Percentiles rank a stretch among this genome's conserved stretches.
Conservation (phyloP, 352 stramenopile species). For the Globisporangium ultimum region DNA sequence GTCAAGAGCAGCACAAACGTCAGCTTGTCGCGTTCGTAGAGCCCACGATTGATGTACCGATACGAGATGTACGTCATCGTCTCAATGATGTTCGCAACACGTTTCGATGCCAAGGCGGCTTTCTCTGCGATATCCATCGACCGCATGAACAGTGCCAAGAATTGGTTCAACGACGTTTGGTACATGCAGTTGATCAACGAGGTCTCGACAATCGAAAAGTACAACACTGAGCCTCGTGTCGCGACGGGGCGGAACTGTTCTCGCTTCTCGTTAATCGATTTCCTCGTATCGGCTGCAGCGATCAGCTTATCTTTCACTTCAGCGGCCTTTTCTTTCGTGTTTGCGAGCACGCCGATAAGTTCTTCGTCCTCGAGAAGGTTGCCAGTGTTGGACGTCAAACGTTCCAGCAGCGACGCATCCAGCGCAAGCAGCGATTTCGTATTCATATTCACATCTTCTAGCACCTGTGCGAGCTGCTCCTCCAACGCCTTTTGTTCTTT, state of each 20-base stretch:
- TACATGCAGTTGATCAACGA: conserved; percentile 99
- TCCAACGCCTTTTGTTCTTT: conserved; percentile 98
- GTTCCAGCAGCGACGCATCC: conserved; percentile 95
- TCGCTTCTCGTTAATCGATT: conserved; percentile 97
- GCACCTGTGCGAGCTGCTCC: conserved; percentile 97
- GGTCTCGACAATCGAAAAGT: conserved; percentile 99
- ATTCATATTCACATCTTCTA: conserved; percentile 98
- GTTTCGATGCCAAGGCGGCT: conserved; percentile 95
- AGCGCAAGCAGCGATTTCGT: conserved; percentile 96
- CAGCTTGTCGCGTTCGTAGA: conserved; percentile 98
- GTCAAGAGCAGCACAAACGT: conserved; percentile 97
- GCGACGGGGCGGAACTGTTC: conserved; percentile 98
- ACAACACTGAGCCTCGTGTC: conserved; percentile 96
- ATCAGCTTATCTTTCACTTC: conserved; percentile 98
- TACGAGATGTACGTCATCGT: conserved; percentile 99
- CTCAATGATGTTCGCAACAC: conserved; percentile 98
- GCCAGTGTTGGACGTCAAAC: conserved; percentile 95
- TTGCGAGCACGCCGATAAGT: conserved; percentile 96
- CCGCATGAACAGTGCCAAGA: conserved; percentile 97
- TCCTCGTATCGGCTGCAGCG: conserved; percentile 94
- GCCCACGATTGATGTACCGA: conserved; percentile 97
- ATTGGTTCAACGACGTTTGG: conserved; percentile 98
- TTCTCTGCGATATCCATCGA: conserved; percentile 98
- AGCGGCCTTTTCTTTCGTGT: conserved; percentile 97
- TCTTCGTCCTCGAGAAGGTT: conserved; percentile 98